Conservation (phyloP, 306 rosid species). For the Lithocarpus polystachyus region DNA sequence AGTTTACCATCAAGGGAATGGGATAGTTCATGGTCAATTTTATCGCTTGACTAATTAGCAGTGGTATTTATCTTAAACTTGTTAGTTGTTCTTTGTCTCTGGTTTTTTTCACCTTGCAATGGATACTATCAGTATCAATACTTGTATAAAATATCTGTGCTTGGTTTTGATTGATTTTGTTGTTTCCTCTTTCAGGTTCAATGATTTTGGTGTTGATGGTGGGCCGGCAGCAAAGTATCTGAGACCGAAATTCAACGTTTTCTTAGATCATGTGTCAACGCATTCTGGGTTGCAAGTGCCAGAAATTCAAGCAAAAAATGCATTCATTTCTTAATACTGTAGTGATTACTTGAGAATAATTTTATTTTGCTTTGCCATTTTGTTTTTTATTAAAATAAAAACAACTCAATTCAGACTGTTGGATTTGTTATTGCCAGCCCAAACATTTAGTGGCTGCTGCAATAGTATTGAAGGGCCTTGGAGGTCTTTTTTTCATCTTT, state of each 20-base stretch:
- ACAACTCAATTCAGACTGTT: neutral
- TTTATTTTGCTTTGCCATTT: neutral
- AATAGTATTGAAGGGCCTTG: constrained; percentile 50
- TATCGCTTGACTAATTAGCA: too few relatives aligned
- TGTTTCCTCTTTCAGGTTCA: constrained; percentile 40
- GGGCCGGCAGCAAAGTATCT: constrained; percentile 53
- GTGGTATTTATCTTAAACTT: too few relatives aligned
- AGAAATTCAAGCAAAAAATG: constrained; percentile 44
- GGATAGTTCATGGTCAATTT: too few relatives aligned
- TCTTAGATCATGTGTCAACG: constrained; percentile 30
- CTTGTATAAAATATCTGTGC: neutral
- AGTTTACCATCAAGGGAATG: too few relatives aligned
- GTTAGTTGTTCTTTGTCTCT: too few relatives aligned
- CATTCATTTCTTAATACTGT: neutral
- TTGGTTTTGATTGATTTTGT: neutral
- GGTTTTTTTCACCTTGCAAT: too few relatives aligned
- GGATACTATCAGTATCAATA: too few relatives aligned
- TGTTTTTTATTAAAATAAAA: neutral
- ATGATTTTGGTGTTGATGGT: constrained; percentile 55
- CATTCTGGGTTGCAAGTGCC: constrained; percentile 49
- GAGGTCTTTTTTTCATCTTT: constrained; percentile 57
- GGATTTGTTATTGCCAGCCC: constrained; percentile 32
- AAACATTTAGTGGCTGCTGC: constrained; percentile 45
- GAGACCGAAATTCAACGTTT: constrained; percentile 43
- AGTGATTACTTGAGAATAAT: neutral